Conservation (phyloP, 345 rosid species). For the Conringia planisiliqua region DNA sequence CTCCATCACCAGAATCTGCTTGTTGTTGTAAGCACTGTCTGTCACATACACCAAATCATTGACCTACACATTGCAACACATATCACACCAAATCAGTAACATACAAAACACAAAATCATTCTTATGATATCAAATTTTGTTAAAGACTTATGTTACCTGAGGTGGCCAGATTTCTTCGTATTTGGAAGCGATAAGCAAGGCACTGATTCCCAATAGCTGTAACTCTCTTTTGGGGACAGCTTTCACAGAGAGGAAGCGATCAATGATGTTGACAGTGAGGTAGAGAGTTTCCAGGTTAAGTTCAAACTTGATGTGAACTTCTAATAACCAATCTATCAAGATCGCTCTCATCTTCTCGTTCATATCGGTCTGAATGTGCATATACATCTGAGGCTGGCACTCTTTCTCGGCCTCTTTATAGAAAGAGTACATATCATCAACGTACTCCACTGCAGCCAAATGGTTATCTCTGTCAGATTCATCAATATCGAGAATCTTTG, state of each 20-base stretch:
- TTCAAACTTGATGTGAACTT: slow-evolving; percentile 80
- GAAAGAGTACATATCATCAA: slow-evolving; percentile 79
- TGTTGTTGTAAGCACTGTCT: slow-evolving; percentile 71
- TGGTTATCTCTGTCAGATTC: slow-evolving; percentile 58
- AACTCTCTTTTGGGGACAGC: slow-evolving; percentile 67
- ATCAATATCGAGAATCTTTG: slow-evolving; percentile 55
- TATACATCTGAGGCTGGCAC: slow-evolving; percentile 54
- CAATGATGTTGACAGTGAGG: slow-evolving; percentile 72
- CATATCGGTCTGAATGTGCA: slow-evolving; percentile 67
- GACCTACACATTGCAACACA: slow-evolving; percentile 33
- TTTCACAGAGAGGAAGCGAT: slow-evolving; percentile 65
- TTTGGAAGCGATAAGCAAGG: slow-evolving; percentile 89
- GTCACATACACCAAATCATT: slow-evolving; percentile 83
- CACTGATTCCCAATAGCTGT: slow-evolving; percentile 74
- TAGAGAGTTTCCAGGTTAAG: slow-evolving; percentile 85
- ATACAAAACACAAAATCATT: background rate
- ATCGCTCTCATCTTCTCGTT: slow-evolving; percentile 84
- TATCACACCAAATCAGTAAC: background rate
- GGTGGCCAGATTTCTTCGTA: slow-evolving; percentile 98
- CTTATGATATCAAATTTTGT: background rate
- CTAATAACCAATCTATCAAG: slow-evolving; percentile 80
- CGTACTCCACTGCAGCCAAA: slow-evolving; percentile 79
- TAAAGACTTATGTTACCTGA: slow-evolving; percentile 31
- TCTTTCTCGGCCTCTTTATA: slow-evolving; percentile 71
- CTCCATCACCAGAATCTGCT: slow-evolving; percentile 79